phyloP scores from a whole-genome alignment of 192 early-diverging fungal genomes.

The Radiomyces spectabilis region DNA sequence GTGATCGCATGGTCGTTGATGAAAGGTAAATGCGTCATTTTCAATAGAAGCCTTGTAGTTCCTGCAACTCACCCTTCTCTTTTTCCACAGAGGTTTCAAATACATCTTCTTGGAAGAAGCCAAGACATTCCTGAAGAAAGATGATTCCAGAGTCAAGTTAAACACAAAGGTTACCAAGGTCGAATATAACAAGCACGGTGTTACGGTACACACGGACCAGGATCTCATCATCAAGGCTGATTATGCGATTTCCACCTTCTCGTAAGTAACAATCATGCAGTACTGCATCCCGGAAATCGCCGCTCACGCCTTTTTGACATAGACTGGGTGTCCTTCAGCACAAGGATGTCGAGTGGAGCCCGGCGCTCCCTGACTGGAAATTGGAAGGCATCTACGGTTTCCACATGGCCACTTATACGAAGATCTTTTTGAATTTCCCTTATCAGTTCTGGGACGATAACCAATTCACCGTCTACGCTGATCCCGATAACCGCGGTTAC shows the following conservation, averaged over 20 bases:
- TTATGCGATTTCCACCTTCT: slow-evolving; percentile 34
- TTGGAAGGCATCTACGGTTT: slow-evolving; percentile 26
- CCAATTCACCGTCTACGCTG: slow-evolving; percentile 27
- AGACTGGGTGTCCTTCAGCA: slow-evolving; percentile 29
- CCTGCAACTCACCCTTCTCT: neutral
- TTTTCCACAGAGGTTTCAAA: slow-evolving; percentile 24
- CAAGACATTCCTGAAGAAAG: slow-evolving; percentile 8
- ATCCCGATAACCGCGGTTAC: slow-evolving; percentile 17
- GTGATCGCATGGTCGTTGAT: slow-evolving; percentile 22
- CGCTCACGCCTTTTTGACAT: neutral
- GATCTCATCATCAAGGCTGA: slow-evolving; percentile 24
- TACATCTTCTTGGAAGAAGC: slow-evolving; percentile 26
- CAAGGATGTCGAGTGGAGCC: slow-evolving; percentile 21
- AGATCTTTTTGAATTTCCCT: slow-evolving; percentile 31
- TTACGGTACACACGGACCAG: slow-evolving; percentile 19
- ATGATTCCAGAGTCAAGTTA: slow-evolving; percentile 18
- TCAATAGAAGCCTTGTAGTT: neutral
- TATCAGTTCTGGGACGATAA: slow-evolving; percentile 28
- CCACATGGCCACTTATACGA: slow-evolving; percentile 34
- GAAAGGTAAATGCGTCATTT: slow-evolving; percentile 4
- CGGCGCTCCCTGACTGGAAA: slow-evolving; percentile 29
- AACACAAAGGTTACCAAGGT: slow-evolving; percentile 20
- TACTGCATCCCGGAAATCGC: neutral
- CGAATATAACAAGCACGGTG: slow-evolving; percentile 11
- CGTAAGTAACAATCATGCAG: slow-evolving; percentile 14